Conservation (phyloP, 495 filamentous ascomycete species). For the Jackrogersella minutella region DNA sequence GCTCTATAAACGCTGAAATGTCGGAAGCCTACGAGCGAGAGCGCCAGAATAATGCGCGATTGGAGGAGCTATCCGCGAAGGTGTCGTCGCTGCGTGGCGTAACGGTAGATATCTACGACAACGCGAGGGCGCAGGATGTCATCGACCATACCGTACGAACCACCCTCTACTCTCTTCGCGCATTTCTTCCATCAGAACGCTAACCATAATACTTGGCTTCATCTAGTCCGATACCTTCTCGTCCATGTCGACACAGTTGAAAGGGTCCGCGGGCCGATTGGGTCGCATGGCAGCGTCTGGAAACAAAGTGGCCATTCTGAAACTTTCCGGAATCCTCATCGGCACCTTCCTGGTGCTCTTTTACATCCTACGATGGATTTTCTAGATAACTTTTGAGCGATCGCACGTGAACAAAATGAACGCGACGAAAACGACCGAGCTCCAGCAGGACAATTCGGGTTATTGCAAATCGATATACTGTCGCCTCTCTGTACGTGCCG, state of each 20-base stretch:
- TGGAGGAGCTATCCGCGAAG: conserved; percentile 88
- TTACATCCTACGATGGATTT: conserved; percentile 72
- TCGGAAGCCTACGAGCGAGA: conserved; percentile 96
- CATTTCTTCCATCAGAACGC: not conserved
- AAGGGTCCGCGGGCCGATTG: conserved; percentile 84
- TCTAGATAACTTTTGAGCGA: conserved; percentile 49
- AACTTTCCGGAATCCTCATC: conserved; percentile 84
- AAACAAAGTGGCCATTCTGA: conserved; percentile 89
- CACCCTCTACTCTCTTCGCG: not conserved
- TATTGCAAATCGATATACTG: not conserved
- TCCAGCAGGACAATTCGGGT: not conserved
- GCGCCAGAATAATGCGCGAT: conserved; percentile 93
- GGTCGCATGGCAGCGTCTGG: conserved; percentile 91
- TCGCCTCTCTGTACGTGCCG: not conserved
- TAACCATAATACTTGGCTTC: not conserved
- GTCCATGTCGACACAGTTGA: conserved; percentile 69
- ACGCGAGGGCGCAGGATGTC: conserved; percentile 83
- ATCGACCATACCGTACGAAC: conserved; percentile 82
- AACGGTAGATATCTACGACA: conserved; percentile 99
- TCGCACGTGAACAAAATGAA: not conserved
- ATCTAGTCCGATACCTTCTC: conserved; percentile 64
- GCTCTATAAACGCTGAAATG: conserved; percentile 59
- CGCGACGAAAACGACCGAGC: not conserved
- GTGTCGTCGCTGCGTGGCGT: conserved; percentile 90
- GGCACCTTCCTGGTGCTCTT: conserved; percentile 77